A percentile compares a stretch with the other conserved stretches of the same genome.
Evolutionary conservation across 2,329 filamentous ascomycete species (phyloP).

Genomic region (Cladosporium phlei): DNA sequence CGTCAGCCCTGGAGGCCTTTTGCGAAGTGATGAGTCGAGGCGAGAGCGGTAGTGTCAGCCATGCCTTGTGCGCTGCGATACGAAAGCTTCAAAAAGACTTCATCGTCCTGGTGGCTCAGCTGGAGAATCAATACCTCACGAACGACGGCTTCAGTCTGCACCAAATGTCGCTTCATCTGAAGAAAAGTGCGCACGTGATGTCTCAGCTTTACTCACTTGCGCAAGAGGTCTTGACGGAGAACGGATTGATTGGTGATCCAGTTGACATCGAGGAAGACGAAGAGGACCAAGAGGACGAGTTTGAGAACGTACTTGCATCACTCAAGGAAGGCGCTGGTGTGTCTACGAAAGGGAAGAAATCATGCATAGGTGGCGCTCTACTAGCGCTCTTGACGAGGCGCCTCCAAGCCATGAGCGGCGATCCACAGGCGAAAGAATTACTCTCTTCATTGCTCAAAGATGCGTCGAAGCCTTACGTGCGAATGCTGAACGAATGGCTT

Average conservation of each 20-base stretch:
- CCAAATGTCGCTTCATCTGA: constrained; percentile 83
- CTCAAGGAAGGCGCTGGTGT: constrained; percentile 82
- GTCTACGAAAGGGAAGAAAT: constrained; percentile 78
- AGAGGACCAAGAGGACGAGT: constrained; percentile 66
- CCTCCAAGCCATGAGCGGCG: constrained; percentile 84
- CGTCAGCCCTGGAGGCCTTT: constrained; percentile 84
- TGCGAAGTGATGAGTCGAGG: constrained; percentile 90
- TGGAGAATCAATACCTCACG: constrained; percentile 88
- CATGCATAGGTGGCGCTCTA: constrained; percentile 96
- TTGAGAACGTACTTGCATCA: constrained; percentile 89
- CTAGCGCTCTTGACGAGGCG: constrained; percentile 79
- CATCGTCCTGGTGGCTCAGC: constrained; percentile 81
- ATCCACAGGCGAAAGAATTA: constrained; percentile 78
- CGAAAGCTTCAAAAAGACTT: constrained; percentile 90
- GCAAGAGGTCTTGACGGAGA: constrained; percentile 81
- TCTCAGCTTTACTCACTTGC: constrained; percentile 82
- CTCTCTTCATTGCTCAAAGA: constrained; percentile 79
- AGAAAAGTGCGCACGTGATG: constrained; percentile 87
- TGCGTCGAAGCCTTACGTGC: constrained; percentile 91
- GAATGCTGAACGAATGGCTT: constrained; percentile 97
- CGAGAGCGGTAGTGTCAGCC: constrained; percentile 90
- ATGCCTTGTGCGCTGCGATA: constrained; percentile 92
- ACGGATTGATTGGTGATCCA: constrained; percentile 76
- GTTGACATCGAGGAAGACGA: constrained; percentile 56
- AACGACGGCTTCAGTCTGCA: constrained; percentile 88